Evolutionary conservation across 192 early-diverging fungal species (phyloP).

Genomic region (Backusella australiensis): DNA sequence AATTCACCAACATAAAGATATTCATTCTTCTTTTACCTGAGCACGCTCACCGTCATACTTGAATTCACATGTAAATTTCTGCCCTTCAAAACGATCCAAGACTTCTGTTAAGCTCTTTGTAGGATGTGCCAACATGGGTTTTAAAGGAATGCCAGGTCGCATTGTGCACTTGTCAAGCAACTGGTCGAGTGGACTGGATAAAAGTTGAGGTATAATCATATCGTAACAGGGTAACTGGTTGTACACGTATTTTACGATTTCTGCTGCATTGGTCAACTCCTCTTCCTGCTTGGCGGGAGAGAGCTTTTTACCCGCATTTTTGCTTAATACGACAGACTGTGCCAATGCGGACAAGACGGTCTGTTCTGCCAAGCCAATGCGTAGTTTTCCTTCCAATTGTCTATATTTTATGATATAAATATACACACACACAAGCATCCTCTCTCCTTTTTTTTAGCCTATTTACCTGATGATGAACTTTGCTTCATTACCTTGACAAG

Average conservation of each 20-base stretch:
- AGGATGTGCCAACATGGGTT: slow-evolving; percentile 99
- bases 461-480: slow-evolving; percentile 80
- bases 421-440: too few relatives aligned
- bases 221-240: slow-evolving; percentile 95
- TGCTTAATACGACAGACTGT: slow-evolving; percentile 72
- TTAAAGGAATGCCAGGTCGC: slow-evolving; percentile 93
- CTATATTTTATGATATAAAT: slow-evolving; percentile 34
- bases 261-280: slow-evolving; percentile 44
- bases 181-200: slow-evolving; percentile 70
- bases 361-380: slow-evolving; percentile 95
- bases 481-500: slow-evolving; percentile 76
- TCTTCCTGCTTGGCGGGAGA: slow-evolving; percentile 46
- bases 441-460: not conserved
- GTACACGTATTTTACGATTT: slow-evolving; percentile 64
- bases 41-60: slow-evolving; percentile 98
- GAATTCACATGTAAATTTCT: slow-evolving; percentile 95
- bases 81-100: slow-evolving; percentile 89
- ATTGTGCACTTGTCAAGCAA: slow-evolving; percentile 82
- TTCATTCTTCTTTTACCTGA: slow-evolving; percentile 52
- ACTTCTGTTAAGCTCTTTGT: slow-evolving; percentile 93
- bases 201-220: slow-evolving; percentile 81
- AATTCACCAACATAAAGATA: not conserved
- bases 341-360: slow-evolving; percentile 87
- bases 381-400: slow-evolving; percentile 88
- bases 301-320: slow-evolving; percentile 40